phyloP scores from a whole-genome alignment of 129 eudicot species.

The Flaveria robusta region DNA sequence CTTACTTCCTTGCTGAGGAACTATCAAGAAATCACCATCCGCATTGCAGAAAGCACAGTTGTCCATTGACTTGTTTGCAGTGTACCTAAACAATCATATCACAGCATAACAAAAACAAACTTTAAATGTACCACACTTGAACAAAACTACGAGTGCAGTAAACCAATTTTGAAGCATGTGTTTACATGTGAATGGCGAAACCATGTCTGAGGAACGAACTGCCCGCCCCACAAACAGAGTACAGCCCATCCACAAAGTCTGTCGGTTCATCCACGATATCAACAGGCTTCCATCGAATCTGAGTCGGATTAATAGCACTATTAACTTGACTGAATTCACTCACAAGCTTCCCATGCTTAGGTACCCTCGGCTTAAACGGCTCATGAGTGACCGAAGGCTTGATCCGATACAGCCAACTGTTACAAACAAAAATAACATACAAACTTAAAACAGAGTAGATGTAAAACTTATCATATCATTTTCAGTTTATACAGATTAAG shows the following conservation, averaged over 20 bases:
- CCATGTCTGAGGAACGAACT: conserved; percentile 96
- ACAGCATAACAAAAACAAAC: not conserved
- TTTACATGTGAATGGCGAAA: conserved; percentile 94
- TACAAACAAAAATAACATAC: conserved; percentile 21
- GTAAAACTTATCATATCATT: too few species aligned
- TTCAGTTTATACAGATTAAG: not conserved
- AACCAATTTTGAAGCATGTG: conserved; percentile 23
- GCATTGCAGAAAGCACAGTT: conserved; percentile 95
- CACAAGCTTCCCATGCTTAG: conserved; percentile 70
- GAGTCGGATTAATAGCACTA: conserved; percentile 83
- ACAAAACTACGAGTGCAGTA: not conserved
- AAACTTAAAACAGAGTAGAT: too few species aligned
- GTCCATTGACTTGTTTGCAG: conserved; percentile 91
- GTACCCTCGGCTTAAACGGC: conserved; percentile 73
- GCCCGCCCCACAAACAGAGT: conserved; percentile 94
- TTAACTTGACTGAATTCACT: conserved; percentile 79
- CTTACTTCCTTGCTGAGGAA: conserved; percentile 97
- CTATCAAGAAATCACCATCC: conserved; percentile 95
- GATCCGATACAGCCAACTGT: conserved; percentile 90
- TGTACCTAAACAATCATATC: conserved; percentile 49
- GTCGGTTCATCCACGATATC: conserved; percentile 61
- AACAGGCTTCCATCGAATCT: conserved; percentile 87
- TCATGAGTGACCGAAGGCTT: conserved; percentile 99
- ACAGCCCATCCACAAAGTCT: conserved; percentile 78
- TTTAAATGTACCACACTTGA: conserved; percentile 1